Base-by-base conservation (phyloP, 805 yeast species). In the Millerozyma miso region DNA sequence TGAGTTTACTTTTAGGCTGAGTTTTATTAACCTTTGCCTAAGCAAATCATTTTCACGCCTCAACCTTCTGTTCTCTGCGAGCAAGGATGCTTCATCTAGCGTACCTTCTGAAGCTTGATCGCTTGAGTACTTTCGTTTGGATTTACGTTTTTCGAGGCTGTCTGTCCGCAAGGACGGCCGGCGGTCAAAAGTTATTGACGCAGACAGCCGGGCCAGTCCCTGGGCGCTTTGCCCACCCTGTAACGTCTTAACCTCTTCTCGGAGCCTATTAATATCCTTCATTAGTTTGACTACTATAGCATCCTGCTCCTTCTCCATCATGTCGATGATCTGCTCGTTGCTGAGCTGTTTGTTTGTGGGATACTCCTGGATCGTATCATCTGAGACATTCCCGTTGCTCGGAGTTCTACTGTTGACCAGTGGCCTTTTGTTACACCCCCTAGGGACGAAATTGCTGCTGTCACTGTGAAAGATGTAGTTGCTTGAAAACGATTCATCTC, bases 261-360 rank as follows among this genome's bases (percentile, higher is more conserved):
- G 76, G 46, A 83, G 59, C 4, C 50, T 44, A 19, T 67, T 68
- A 31, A 84, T 81, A 55, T 83, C 88, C 41, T 76, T 73, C 79
- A 81, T 82, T 34, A 83, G 63, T 56, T 74, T 76, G 54, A 83
- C 63, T 15, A 83, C 89, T 18, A 83, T 80, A 2, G 85, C 87
- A 54, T 84, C 90, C 57, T 84, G 89, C 60, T 84, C 88, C 40
- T 80, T 70, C 52, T 84, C 90, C 81, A 84, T 77, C 31, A 71
- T 56, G 54, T 80, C 81, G 32, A 80, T 72, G 15, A 77, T 67
- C 47, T 77, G 76, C 20, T 74, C 82, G 6, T 71, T 65, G 32
- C 63, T 64, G 33, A 66, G 59, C 34, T 53, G 17, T 14, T 29
- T 12, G 38, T 17, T 7, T 23, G 23, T 34, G 12, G 33, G 37